Evolutionary conservation across 345 rosid genomes (phyloP), one percentile per base, ranked within the genome.

Genomic region (Brassica incana): DNA sequence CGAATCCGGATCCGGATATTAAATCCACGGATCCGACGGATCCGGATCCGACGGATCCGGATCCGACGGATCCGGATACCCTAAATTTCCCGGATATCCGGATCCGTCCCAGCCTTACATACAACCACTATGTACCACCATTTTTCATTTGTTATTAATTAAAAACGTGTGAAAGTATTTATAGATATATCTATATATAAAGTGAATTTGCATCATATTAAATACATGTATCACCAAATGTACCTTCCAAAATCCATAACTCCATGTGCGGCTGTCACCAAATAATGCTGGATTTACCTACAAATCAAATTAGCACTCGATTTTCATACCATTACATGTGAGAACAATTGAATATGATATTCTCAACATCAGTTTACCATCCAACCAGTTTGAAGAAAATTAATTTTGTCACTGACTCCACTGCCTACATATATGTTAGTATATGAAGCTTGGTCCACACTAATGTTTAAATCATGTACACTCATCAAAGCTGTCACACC

Each of bases 401-500:
- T 75, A 8, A 7, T 1, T 65, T 65, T 33, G 11, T 56, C 6
- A 9, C 56, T 56, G 16, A 5, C 40, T 67, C 56, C 15, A 38
- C 29, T 58, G 5, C 40, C 43, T 11, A 56, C 40, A 38, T 14
- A 75, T 5, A 66, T 9, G 6, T 3, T 7, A 23, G 66, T 9
- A 67, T 54, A 76, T 36, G 79, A 76, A 67, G 8, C 27, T 67
- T 76, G 73, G 2, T 67, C 67, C 0, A 14, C 5, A 58, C 59
- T 40, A 20, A 76, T 10, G 7, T 76, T 76, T 56, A 76, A 67
- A 18, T 75, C 65, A 66, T 75, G 78, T 1, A 66, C 72, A 52
- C 71, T 74, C 6, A 64, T 43, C 30, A 5, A 66, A 67, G 73
- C 36, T 27, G 58, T 50, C 33, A 75, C n/a, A 3, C 72, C 78